phyloP scores from a whole-genome alignment of 495 filamentous ascomycete species.

The Alectoria sarmentosa region DNA sequence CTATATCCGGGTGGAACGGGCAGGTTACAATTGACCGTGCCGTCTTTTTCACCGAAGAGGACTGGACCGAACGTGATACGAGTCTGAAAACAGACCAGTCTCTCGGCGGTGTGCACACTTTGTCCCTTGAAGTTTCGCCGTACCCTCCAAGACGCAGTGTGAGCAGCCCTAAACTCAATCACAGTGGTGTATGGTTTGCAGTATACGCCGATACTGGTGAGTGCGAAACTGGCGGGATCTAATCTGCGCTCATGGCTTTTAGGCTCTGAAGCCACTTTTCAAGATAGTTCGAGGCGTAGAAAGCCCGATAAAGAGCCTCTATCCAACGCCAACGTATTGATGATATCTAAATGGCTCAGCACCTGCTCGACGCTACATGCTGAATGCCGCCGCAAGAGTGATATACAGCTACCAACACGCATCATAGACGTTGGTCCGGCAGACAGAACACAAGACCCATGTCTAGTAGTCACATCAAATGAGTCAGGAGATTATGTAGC shows the following conservation, averaged over 20 bases:
- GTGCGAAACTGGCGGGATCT: background rate
- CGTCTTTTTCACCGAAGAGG: background rate
- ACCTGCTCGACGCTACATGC: background rate
- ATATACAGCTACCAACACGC: slow-evolving; percentile 6
- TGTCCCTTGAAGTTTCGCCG: background rate
- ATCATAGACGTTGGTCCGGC: slow-evolving; percentile 7
- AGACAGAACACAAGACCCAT: background rate
- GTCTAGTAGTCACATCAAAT: background rate
- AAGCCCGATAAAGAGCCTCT: background rate
- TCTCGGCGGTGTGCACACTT: background rate
- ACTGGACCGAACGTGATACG: background rate
- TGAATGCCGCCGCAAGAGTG: background rate
- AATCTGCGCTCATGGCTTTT: background rate
- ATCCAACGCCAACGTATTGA: background rate
- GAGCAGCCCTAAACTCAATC: background rate
- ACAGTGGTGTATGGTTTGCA: background rate
- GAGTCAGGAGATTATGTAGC: slow-evolving; percentile 3
- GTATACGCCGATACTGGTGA: background rate
- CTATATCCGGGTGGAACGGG: background rate
- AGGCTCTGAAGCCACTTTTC: background rate
- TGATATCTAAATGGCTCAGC: slow-evolving; percentile 1
- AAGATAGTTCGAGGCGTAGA: background rate
- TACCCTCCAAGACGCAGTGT: background rate
- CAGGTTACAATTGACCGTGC: background rate
- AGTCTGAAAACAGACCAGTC: background rate